Evolutionary conservation across 169 alveolate species (phyloP).

Genomic region (Plasmodium adleri): DNA sequence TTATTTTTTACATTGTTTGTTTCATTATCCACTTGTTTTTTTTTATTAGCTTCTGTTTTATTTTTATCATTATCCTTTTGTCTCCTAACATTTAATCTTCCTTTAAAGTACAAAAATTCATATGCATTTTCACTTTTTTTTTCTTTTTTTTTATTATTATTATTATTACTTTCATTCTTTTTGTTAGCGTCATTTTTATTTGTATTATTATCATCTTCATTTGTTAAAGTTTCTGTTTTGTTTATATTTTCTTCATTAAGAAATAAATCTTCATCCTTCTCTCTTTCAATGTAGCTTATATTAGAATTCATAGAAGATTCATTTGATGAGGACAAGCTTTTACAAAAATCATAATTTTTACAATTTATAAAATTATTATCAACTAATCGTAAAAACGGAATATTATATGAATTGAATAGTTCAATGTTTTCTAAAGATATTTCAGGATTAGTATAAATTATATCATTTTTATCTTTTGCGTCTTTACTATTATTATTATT

Average conservation of each 20-base stretch:
- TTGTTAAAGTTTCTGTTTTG: conserved; percentile 1
- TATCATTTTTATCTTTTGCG: conserved; percentile 1
- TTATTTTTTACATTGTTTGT: not conserved
- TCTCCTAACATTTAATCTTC: conserved; percentile 20
- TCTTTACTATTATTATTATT: not conserved
- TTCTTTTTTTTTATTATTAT: not conserved
- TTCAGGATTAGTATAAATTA: not conserved
- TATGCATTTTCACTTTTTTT: conserved; percentile 33
- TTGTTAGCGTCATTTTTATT: not conserved
- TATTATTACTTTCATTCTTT: not conserved
- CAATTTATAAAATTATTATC: conserved; percentile 14
- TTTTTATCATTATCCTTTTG: not conserved
- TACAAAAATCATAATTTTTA: conserved; percentile 51
- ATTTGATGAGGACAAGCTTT: conserved; percentile 45
- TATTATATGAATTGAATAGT: not conserved
- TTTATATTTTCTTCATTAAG: not conserved
- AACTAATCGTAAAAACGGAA: conserved; percentile 39
- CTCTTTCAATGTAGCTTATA: conserved; percentile 2
- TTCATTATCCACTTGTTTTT: not conserved
- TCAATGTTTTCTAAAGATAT: not conserved
- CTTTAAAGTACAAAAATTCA: conserved; percentile 47
- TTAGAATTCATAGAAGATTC: conserved; percentile 34
- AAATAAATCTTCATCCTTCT: not conserved
- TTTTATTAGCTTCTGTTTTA: not conserved
- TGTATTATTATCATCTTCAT: no score